Evolutionary conservation across 2,329 filamentous ascomycete genomes (phyloP).

Genomic region (Whalleya microplaca): DNA sequence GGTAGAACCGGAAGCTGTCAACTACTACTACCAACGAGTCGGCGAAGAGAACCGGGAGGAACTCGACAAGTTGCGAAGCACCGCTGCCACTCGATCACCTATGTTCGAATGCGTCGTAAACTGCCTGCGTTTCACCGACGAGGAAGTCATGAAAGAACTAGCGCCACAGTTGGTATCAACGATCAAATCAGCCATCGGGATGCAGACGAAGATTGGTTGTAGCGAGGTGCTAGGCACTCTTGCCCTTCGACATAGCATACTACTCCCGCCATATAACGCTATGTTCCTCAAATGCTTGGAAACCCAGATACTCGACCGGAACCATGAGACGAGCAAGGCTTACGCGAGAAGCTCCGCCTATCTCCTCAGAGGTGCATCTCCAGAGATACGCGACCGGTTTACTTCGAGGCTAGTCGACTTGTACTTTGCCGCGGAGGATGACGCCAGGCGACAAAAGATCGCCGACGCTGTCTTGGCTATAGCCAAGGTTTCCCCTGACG

Average conservation of each 20-base stretch:
- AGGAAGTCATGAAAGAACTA: constrained; percentile 73
- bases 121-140: constrained; percentile 82
- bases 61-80: constrained; percentile 85
- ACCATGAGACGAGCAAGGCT: constrained; percentile 88
- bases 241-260: constrained; percentile 74
- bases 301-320: constrained; percentile 84
- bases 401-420: constrained; percentile 62
- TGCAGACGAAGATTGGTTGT: constrained; percentile 93
- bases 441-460: constrained; percentile 72
- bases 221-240: constrained; percentile 83
- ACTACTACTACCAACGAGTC: constrained; percentile 90
- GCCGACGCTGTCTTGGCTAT: constrained; percentile 83
- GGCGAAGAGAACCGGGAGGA: constrained; percentile 85
- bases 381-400: constrained; percentile 55
- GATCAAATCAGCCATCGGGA: constrained; percentile 84
- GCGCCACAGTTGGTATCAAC: constrained; percentile 73
- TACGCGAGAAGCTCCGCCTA: constrained; percentile 90
- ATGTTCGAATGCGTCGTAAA: constrained; percentile 92
- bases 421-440: constrained; percentile 83
- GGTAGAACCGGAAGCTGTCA: constrained; percentile 85
- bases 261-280: constrained; percentile 77
- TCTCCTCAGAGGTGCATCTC: constrained; percentile 65
- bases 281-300: constrained; percentile 77
- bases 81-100: constrained; percentile 81
- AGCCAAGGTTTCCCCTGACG: constrained; percentile 85